Evolutionary conservation across 2,329 filamentous ascomycete genomes (phyloP), one percentile per base, ranked within the genome.

Genomic region (Diaporthe vaccinii): DNA sequence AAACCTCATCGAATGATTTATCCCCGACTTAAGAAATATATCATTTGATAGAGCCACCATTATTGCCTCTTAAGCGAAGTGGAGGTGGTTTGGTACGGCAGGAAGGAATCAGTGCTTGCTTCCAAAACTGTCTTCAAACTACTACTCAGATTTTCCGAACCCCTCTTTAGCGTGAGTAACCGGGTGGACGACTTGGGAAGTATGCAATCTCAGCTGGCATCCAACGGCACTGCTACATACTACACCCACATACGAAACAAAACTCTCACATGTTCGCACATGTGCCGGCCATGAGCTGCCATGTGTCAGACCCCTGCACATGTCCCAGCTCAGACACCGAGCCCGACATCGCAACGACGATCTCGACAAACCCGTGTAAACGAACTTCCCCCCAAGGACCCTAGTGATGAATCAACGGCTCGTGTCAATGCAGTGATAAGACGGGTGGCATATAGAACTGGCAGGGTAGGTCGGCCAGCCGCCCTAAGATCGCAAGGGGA

Each of bases 351-450:
- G 61, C 61, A 31, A 22, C 12, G 28, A 34, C 25, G 28, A 22
- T 25, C 39, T 28, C 25, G 25, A 34, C 17, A 31, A 7, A 4
- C 17, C 59, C 59, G 59, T n/a, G 25, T 28, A 65, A 49, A 49
- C 39, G 25, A 65, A 34, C 4, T 22, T 17, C 28, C 61, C 10
- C 44, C 41, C 15, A 17, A 6, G 41, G 34, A 34, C 25, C 15
- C 10, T 3, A 5, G 61, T 46, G 61, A 49, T 34, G 41, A 49
- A 46, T 49, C 41, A 65, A 49, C 25, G 41, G 10, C 61, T 49
- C 61, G 39, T 51, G 39, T 51, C 62, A 68, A 25, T 49, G 44
- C 62, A 15, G 31, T 31, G 31, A 49, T 68, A 68, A 53, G 44
- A 68, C 22, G 22, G 10, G 31, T 51, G 44, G 46, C 44, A 68